Base-by-base conservation (phyloP, 2,329 filamentous ascomycete species). In the Dothiorella sarmentorum region DNA sequence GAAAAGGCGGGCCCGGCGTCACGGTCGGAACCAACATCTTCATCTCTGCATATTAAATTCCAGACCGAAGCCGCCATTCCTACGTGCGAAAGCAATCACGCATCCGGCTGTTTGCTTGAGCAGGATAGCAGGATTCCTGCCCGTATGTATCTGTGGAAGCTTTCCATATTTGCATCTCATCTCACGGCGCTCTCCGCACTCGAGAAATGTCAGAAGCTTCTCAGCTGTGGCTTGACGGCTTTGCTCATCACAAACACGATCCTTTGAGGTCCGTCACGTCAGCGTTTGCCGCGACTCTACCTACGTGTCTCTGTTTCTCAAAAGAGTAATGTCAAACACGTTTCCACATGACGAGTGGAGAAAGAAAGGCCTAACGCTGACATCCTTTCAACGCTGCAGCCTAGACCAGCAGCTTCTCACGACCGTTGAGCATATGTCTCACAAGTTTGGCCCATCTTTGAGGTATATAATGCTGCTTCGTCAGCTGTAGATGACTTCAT, bases 1-100 rank as follows among this genome's bases (percentile, higher is more conserved):
- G n/a, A 52, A 37, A 37, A 31, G 20, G 27, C 44, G 27, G 49
- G 49, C n/a, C 49, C 49, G 33, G 35, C 3, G 27, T 26, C 47
- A 20, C 26, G 17, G 22, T 22, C 11, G 10, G 20, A 17, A 15
- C 20, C 20, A 52, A 7, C n/a, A n/a, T n/a, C n/a, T n/a, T n/a
- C n/a, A n/a, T n/a, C n/a, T n/a, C n/a, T n/a, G n/a, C n/a, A n/a
- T 53, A 40, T 53, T 40, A 35, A 40, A 53, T 53, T 53, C 49
- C 49, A 53, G 33, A 11, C 45, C 45, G 11, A 33, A 18, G 3
- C 45, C 37, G 20, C 6, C 49, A 53, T 53, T 53, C 49, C 49
- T 24, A 3, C 24, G 24, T 18, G 15, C 43, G 15, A 18, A 18
- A 26, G 43, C 26, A 29, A 31, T 45, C 35, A 24, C 49, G 26